Conservation (phyloP, 2,329 filamentous ascomycete species). For the Blumeriella jaapii region DNA sequence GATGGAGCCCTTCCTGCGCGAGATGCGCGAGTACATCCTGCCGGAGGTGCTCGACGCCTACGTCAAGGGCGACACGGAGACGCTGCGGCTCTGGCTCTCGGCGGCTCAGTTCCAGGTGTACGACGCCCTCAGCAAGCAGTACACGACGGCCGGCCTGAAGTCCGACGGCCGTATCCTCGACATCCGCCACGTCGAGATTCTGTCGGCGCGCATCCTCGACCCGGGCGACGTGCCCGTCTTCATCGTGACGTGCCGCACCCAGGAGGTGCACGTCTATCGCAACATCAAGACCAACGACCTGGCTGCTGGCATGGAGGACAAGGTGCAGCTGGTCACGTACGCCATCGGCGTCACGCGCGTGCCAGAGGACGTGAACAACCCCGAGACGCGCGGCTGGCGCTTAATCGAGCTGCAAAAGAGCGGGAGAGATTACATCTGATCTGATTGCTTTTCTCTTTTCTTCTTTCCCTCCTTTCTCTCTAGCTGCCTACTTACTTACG, state of each 20-base stretch:
- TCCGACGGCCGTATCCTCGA: constrained; percentile 92
- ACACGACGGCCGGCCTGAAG: constrained; percentile 83
- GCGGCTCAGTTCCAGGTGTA: constrained; percentile 96
- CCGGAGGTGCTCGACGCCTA: constrained; percentile 97
- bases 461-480: neutral
- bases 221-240: constrained; percentile 88
- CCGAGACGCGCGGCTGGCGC: constrained; percentile 92
- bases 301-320: constrained; percentile 96
- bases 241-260: constrained; percentile 90
- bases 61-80: constrained; percentile 88
- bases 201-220: constrained; percentile 69
- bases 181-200: constrained; percentile 85
- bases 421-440: constrained; percentile 74
- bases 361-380: constrained; percentile 91
- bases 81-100: constrained; percentile 87
- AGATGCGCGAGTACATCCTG: constrained; percentile 95
- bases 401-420: constrained; percentile 99
- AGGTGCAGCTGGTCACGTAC: constrained; percentile 95
- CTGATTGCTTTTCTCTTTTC: neutral
- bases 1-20: constrained; percentile 84
- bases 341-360: constrained; percentile 92
- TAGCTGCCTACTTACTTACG: no score
- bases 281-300: constrained; percentile 84
- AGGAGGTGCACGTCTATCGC: constrained; percentile 94
- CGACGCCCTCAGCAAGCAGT: constrained; percentile 92